Conservation (phyloP, 2,329 filamentous ascomycete genomes). For the Fusarium cicatricum region DNA sequence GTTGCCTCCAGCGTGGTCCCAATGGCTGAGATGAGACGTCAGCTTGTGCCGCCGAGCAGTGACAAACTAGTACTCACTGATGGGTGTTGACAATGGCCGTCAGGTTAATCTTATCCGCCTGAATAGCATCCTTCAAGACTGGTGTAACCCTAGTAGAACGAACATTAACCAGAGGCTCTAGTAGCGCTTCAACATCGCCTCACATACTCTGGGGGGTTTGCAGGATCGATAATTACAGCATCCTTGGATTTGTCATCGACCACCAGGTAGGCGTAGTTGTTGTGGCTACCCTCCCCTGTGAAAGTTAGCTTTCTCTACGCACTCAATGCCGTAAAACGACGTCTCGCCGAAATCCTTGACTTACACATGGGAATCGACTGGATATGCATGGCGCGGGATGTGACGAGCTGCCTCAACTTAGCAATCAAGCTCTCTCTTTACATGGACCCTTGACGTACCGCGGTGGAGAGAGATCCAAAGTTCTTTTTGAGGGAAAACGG, state of each 20-base stretch:
- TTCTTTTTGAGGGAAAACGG: constrained; percentile 45
- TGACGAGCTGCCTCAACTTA: constrained; percentile 22
- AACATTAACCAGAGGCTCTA: constrained; percentile 9
- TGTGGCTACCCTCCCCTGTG: constrained; percentile 76
- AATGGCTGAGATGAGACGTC: constrained; percentile 69
- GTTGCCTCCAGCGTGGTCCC: constrained; percentile 95
- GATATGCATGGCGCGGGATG: constrained; percentile 73
- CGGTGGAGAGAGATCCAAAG: constrained; percentile 36
- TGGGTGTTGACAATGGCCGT: constrained; percentile 95
- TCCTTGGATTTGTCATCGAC: constrained; percentile 81
- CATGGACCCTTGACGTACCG: constrained; percentile 28
- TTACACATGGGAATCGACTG: constrained; percentile 89
- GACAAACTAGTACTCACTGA: constrained; percentile 69
- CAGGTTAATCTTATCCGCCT: constrained; percentile 78
- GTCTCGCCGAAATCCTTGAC: constrained; percentile 42
- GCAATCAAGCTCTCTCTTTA: background rate
- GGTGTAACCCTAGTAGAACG: constrained; percentile 60
- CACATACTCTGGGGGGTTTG: constrained; percentile 75
- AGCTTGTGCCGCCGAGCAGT: background rate
- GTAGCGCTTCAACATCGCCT: constrained; percentile 37
- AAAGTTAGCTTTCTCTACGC: constrained; percentile 14
- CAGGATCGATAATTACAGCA: constrained; percentile 81
- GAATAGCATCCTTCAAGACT: constrained; percentile 76
- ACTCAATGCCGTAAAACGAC: no score
- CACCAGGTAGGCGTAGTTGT: constrained; percentile 89